Evolutionary conservation across 1,284 basidiomycete species (phyloP).

Genomic region (Gastroboletus turbinatus): DNA sequence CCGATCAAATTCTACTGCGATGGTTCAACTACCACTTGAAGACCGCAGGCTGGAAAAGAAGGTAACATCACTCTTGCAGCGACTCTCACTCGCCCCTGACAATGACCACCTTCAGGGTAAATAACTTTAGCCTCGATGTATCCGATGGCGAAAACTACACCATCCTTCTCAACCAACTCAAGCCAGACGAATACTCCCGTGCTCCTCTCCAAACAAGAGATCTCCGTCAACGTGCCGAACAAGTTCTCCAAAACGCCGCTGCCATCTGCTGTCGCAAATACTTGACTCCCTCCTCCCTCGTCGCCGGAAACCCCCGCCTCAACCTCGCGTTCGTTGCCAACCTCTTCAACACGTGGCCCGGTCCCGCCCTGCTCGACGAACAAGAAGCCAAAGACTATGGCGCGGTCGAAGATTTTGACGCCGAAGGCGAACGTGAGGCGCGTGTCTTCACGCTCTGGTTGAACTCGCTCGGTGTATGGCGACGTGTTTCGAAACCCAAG

Average conservation of each 20-base stretch:
- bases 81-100: slow-evolving; percentile 6
- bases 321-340: slow-evolving; percentile 99
- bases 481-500: slow-evolving; percentile 91
- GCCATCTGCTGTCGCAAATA: slow-evolving; percentile 95
- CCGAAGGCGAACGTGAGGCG: slow-evolving; percentile 97
- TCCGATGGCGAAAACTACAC: slow-evolving; percentile 98
- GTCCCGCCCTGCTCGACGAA: slow-evolving; percentile 90
- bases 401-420: slow-evolving; percentile 95
- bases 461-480: slow-evolving; percentile 93
- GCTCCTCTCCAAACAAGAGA: slow-evolving; percentile 87
- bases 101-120: slow-evolving; percentile 58
- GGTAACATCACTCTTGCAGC: slow-evolving; percentile 43
- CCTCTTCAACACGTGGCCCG: slow-evolving; percentile 97
- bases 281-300: slow-evolving; percentile 87
- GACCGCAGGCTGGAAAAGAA: slow-evolving; percentile 87
- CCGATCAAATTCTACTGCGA: slow-evolving; percentile 93
- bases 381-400: slow-evolving; percentile 83
- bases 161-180: slow-evolving; percentile 91
- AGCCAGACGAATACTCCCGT: slow-evolving; percentile 92
- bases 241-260: slow-evolving; percentile 92
- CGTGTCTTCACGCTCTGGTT: slow-evolving; percentile 98
- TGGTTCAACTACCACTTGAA: slow-evolving; percentile 99
- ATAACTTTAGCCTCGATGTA: slow-evolving; percentile 96
- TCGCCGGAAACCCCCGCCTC: slow-evolving; percentile 95
- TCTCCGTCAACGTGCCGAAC: slow-evolving; percentile 81